Conservation (phyloP, 169 alveolate species). For the Cryptosporidium xiaoi region DNA sequence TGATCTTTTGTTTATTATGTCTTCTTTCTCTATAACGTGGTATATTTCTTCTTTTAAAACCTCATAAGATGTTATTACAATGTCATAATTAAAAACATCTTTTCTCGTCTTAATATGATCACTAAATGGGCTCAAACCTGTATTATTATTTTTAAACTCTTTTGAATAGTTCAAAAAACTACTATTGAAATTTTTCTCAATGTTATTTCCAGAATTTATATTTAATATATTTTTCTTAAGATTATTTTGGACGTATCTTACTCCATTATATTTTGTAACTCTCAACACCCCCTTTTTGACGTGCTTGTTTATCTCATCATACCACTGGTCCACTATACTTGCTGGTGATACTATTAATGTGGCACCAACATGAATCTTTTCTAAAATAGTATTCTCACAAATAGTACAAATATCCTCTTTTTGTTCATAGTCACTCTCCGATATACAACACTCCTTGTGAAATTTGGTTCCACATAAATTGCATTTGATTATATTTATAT, state of each 20-base stretch:
- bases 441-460: conserved; percentile 35
- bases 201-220: not conserved
- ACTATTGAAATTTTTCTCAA: not conserved
- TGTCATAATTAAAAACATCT: conserved; percentile 27
- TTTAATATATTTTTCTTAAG: conserved; percentile 3
- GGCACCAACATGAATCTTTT: not conserved
- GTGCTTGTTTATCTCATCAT: conserved; percentile 52
- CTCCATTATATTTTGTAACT: conserved; percentile 48
- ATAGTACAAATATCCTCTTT: conserved; percentile 23
- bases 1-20: conserved; percentile 31
- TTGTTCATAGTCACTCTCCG: not conserved
- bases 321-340: conserved; percentile 69
- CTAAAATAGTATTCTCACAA: conserved; percentile 2
- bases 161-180: not conserved
- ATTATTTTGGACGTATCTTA: conserved; percentile 24
- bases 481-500: not conserved
- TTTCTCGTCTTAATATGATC: conserved; percentile 14
- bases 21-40: conserved; percentile 39
- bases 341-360: conserved; percentile 61
- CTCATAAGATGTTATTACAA: conserved; percentile 49
- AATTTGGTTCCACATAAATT: conserved; percentile 5
- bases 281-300: conserved; percentile 3
- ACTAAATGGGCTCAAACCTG: no score
- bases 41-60: conserved; percentile 45
- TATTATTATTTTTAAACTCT: not conserved